Evolutionary conservation across 2,329 filamentous ascomycete genomes (phyloP).

Genomic region (Botrytis cinerea): DNA sequence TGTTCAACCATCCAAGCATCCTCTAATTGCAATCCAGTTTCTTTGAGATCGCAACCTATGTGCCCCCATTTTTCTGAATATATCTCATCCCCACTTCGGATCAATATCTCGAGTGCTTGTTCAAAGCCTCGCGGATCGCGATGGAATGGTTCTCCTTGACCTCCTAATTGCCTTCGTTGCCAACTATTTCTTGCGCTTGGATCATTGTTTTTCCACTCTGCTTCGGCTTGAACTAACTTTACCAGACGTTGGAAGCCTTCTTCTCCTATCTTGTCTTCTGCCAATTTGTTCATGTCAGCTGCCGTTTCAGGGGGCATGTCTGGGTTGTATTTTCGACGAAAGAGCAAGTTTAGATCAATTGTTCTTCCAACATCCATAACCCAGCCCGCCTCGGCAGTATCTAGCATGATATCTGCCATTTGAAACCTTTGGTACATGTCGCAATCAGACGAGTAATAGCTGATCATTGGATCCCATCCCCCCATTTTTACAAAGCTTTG

Average conservation of each 20-base stretch:
- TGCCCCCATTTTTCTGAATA: constrained; percentile 51
- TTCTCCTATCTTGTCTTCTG: neutral
- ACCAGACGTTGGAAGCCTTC: constrained; percentile 39
- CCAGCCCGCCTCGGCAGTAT: constrained; percentile 46
- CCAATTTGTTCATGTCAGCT: neutral
- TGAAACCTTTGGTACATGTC: constrained; percentile 52
- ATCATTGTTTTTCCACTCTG: constrained; percentile 36
- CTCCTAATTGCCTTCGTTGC: constrained; percentile 54
- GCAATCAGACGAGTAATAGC: constrained; percentile 58
- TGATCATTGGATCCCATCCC: constrained; percentile 58
- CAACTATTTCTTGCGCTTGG: constrained; percentile 50
- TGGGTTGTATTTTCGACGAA: constrained; percentile 1
- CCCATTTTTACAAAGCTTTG: constrained; percentile 47
- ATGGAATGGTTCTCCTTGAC: constrained; percentile 56
- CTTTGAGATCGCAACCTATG: constrained; percentile 46
- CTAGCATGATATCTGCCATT: constrained; percentile 47
- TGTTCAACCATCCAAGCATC: constrained; percentile 51
- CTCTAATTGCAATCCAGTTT: constrained; percentile 43
- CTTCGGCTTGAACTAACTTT: constrained; percentile 38
- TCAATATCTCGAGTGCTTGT: constrained; percentile 48
- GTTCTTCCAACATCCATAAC: constrained; percentile 50
- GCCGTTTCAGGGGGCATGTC: constrained; percentile 28
- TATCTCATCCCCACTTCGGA: constrained; percentile 48
- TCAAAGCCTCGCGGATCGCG: constrained; percentile 50
- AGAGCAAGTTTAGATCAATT: constrained; percentile 25